These are phyloP conservation scores for Ilex paraguariensis DNA, from an alignment of 305 asterid genomes.

Conservation along the genomic window DNA sequence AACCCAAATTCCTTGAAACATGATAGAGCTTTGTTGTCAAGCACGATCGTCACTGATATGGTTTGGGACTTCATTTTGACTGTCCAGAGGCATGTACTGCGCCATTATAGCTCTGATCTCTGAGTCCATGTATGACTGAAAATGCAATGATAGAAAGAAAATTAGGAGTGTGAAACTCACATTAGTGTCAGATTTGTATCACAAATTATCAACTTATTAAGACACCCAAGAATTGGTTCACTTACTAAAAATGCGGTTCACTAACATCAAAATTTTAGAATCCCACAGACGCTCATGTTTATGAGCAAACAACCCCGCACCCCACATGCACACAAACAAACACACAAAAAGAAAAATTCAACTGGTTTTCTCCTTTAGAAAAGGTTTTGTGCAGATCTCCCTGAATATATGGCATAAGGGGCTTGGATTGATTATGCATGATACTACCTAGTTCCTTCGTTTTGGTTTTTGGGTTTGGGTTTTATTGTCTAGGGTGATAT, in stretches of 20 bases:
- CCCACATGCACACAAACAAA: no score
- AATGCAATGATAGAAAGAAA: constrained; percentile 6
- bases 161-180: neutral
- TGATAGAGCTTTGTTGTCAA: constrained; percentile 31
- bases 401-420: no score
- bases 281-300: neutral
- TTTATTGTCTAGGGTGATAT: no score
- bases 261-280: neutral
- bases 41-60: constrained; percentile 59
- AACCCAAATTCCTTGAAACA: constrained; percentile 2
- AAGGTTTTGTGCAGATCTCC: no score
- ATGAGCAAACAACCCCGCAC: no score
- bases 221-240: no score
- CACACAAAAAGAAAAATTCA: no score
- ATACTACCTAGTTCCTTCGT: no score
- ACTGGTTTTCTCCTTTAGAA: no score
- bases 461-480: no score
- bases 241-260: neutral
- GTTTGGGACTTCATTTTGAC: constrained; percentile 68
- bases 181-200: neutral
- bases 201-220: neutral
- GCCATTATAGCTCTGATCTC: constrained; percentile 98
- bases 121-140: constrained; percentile 90
- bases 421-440: no score
- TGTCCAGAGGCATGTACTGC: constrained; percentile 93